Base-by-base conservation (phyloP, 768 basidiomycete species). In the Lenzites betulinus region DNA sequence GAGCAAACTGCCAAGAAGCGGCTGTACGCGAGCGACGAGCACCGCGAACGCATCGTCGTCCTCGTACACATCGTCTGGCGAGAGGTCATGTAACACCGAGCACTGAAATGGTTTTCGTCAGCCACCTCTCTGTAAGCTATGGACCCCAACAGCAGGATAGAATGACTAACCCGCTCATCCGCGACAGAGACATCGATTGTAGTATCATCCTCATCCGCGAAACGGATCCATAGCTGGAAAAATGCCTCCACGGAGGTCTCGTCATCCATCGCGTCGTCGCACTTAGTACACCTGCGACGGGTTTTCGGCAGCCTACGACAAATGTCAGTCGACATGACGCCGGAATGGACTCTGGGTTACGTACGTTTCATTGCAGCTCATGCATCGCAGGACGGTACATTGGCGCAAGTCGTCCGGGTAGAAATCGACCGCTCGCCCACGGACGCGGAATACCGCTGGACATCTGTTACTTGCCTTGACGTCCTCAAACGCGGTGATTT, bases 341-440 rank as follows among this genome's bases (percentile, higher is more conserved):
- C 18, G 25, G 39, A 35, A 18, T 23, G 36, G 22, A 48, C n/a
- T 13, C 26, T 20, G 23, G 13, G 15, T 22, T 15, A 69, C 79
- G 66, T 61, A 88, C 89, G 77, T 71, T 52, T 73, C 66, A 8
- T 79, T 66, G 71, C 89, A 90, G 3, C 76, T 78, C 7, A 73
- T 76, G 70, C 88, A 91, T 39, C 73, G 73, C 36, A 81, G 72
- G 25, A 76, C 72, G 36, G 81, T 77, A 16, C 78, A 83, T 16
- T 86, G 78, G 26, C 72, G 64, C 28, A 88, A 65, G 28, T 77
- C 66, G 33, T 77, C 73, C 0, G 89, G 89, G 64, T 77, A 80
- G 66, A 82, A 88, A 65, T 86, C 84, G 9, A 82, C 66, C 2
- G 80, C 77, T 20, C 80, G 81, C 7, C 82, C 87, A 11, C 74